Conservation (phyloP, 2,329 filamentous ascomycete species). For the Herpotrichia juniperi region DNA sequence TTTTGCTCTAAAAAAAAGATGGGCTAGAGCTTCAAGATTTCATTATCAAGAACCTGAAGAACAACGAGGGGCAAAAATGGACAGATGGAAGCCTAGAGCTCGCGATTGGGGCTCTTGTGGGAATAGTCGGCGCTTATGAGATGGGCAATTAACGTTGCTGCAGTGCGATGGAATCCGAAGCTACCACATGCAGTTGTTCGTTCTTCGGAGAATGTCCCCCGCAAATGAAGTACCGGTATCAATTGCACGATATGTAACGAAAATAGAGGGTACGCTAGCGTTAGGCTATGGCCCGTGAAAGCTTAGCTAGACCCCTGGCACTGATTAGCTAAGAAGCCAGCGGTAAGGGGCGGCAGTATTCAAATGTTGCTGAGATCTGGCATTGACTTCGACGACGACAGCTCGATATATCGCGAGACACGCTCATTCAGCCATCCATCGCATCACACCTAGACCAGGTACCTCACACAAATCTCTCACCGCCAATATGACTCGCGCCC, state of each 20-base stretch:
- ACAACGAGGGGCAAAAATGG: neutral
- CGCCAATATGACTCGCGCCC: constrained; percentile 85
- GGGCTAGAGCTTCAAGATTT: neutral
- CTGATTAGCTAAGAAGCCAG: neutral
- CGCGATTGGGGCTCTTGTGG: neutral
- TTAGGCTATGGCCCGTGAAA: neutral
- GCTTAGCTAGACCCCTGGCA: neutral
- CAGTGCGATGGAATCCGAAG: constrained; percentile 1
- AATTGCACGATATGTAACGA: neutral
- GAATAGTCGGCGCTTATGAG: neutral
- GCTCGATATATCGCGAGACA: constrained; percentile 13
- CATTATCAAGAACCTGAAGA: neutral
- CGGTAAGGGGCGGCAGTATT: constrained; percentile 11
- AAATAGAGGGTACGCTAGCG: neutral
- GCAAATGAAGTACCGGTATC: neutral
- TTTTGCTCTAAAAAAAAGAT: neutral
- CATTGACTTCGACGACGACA: constrained; percentile 18
- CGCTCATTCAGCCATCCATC: constrained; percentile 2
- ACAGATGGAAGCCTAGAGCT: neutral
- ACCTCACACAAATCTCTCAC: constrained; percentile 3
- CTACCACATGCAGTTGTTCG: neutral
- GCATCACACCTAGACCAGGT: neutral
- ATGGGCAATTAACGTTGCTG: neutral
- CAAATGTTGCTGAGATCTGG: constrained; percentile 37
- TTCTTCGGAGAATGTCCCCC: neutral